A percentile compares a stretch with the other conserved stretches of the same genome.
Conservation (phyloP, 2,329 filamentous ascomycete genomes). For the Botrytis porri region DNA sequence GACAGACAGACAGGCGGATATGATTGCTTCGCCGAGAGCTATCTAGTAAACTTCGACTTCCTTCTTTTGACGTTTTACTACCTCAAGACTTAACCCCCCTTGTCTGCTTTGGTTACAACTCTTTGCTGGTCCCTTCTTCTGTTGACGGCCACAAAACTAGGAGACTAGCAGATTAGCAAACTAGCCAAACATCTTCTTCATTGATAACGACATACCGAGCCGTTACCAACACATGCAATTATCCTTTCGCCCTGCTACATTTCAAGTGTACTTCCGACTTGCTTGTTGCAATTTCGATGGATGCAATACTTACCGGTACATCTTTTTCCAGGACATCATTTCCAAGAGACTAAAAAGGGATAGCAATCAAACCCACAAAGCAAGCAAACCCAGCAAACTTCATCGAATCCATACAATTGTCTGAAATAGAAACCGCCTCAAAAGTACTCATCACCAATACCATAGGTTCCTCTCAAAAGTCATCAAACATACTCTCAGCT, state of each 20-base stretch:
- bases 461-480: background rate
- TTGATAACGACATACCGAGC: background rate
- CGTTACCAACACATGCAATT: conserved; percentile 16
- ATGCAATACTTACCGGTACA: background rate
- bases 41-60: background rate
- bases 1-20: background rate
- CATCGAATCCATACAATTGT: background rate
- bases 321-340: background rate
- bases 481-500: background rate
- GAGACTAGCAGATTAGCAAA: background rate
- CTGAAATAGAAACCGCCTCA: background rate
- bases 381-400: conserved; percentile 6
- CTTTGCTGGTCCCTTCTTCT: background rate
- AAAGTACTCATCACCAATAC: background rate
- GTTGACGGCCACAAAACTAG: background rate
- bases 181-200: background rate
- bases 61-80: background rate
- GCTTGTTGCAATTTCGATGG: background rate
- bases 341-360: background rate
- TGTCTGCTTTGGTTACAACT: background rate
- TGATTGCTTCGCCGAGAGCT: background rate
- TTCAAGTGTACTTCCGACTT: conserved; percentile 19
- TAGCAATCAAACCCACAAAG: conserved; percentile 6
- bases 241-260: conserved; percentile 16
- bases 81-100: background rate